Base-by-base conservation (phyloP, 2,329 filamentous ascomycete species). In the Dactylonectria macrodidyma region DNA sequence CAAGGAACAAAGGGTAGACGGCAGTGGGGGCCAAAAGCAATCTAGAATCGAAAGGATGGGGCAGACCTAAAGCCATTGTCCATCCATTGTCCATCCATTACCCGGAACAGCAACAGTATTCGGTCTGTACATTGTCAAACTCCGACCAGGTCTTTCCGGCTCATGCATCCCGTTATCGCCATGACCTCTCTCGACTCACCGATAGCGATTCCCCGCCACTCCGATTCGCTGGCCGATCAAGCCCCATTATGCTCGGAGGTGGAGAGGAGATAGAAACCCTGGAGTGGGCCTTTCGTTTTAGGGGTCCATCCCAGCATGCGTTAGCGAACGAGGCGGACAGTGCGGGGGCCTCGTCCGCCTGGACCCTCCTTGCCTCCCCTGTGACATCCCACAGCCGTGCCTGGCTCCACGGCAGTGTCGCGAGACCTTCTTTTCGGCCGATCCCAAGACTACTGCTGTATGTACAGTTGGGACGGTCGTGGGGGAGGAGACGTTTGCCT, bases 261-360 rank as follows among this genome's bases (percentile, higher is more conserved):
- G 36, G 36, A 14, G 38, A 16, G 38, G 38, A 30, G 26, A 30
- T 30, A 30, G 26, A 30, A 30, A 30, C 26, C 26, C 6, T 16
- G 12, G 10, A n/a, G 41, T 44, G 41, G 41, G 41, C n/a, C 41
- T 7, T 5, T 8, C 5, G n/a, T n/a, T 44, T 44, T 44, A 44
- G 41, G 41, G 41, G 41, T 44, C 41, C n/a, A 3, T 48, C 52
- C 24, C 12, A 26, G 24, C 14, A 26, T 59, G 51, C 22, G 38
- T 48, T 36, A 22, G 46, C 41, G 19, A 33, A 36, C 48, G 60
- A 67, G 65, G 60, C 65, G 57, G 44, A 64, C 60, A 67, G 60
- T 67, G 65, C 56, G 65, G 60, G 60, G 64, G 59, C 41, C 44
- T 30, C 30, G 36, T n/a, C 48, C 47, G 24, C 41, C 26, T 19